Base-by-base conservation (phyloP, 1,284 basidiomycete genomes). In the Schizophyllum amplum region DNA sequence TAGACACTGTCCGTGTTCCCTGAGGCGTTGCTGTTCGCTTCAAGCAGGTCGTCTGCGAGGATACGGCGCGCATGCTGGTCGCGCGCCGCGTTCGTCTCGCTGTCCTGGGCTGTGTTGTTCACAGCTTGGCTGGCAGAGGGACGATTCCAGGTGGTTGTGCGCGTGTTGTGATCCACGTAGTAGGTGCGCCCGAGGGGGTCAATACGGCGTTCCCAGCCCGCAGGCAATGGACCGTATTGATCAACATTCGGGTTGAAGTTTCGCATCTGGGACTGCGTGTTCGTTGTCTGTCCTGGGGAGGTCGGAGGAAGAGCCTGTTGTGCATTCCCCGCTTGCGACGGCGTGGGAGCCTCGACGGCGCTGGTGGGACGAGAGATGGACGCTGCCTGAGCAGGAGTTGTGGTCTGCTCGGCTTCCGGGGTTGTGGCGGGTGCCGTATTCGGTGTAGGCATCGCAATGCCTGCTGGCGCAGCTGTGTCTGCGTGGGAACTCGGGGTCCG, bases 121-220 rank as follows among this genome's bases (percentile, higher is more conserved):
- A 74, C 80, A 13, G 75, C 73, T 21, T 81, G 80, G 61, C 73
- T 83, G 9, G 74, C 67, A 21, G 80, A 83, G 42, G 82, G 87
- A 33, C 91, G 77, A 67, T 87, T 93, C 94, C 94, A 97, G 1
- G 94, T 96, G 9, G 94, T 97, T 4, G 89, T 89, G 56, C 94
- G 85, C 11, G 91, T 93, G 71, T 94, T 96, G 74, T 97, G 93
- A 68, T 93, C 91, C 54, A 93, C 91, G 65, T 92, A 97, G 71
- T 97, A 97, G 21, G 91, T 94, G 58, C 94, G 76, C 5, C 88
- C 94, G 25, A 95, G 81, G 59, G 94, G 92, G 72, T 97, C 94
- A 56, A 93, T 90, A 57, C 94, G 87, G 59, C 94, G 82, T 72
- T 97, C 94, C 94, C 94, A 97, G 4, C 93, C 92, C 27, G 76